Percentiles rank a stretch among this genome's conserved stretches.
These are phyloP conservation scores for Anisodus tanguticus DNA, from an alignment of 257 asterid genomes.

Conservation along the genomic window DNA sequence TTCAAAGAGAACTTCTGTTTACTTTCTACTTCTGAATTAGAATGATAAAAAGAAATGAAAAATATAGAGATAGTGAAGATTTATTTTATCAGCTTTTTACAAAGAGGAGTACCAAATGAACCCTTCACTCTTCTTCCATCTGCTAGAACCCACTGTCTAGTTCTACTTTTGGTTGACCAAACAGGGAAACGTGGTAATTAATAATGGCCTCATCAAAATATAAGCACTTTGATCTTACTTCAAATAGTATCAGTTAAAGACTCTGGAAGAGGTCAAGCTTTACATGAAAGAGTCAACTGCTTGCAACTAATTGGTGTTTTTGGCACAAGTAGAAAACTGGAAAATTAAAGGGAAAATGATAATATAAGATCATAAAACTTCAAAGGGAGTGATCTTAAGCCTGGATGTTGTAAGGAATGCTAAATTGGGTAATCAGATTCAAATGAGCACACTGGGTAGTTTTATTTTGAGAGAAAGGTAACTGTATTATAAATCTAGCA, in stretches of 20 bases:
- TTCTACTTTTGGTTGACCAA: not conserved
- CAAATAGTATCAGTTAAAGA: conserved; percentile 18
- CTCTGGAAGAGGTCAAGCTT: not conserved
- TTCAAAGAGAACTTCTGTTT: not conserved
- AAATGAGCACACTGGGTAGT: not conserved
- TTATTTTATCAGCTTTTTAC: not conserved
- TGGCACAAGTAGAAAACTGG: not conserved
- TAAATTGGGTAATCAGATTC: not conserved
- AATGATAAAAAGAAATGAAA: not conserved
- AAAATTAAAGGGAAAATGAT: not conserved
- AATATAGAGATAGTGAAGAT: not conserved
- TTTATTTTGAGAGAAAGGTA: too few relatives aligned
- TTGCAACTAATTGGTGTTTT: not conserved
- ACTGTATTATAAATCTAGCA: too few relatives aligned
- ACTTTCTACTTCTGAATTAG: not conserved
- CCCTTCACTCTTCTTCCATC: not conserved
- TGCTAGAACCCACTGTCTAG: not conserved
- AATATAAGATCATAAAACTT: not conserved
- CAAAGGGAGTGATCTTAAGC: not conserved
- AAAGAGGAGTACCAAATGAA: not conserved
- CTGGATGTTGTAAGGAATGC: not conserved
- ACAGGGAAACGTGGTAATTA: not conserved
- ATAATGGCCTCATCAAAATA: not conserved
- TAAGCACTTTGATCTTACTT: not conserved
- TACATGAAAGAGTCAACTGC: not conserved